Evolutionary conservation across 768 basidiomycete species (phyloP), one percentile per base, ranked within the genome.

Genomic region (Exsudoporus frostii): DNA sequence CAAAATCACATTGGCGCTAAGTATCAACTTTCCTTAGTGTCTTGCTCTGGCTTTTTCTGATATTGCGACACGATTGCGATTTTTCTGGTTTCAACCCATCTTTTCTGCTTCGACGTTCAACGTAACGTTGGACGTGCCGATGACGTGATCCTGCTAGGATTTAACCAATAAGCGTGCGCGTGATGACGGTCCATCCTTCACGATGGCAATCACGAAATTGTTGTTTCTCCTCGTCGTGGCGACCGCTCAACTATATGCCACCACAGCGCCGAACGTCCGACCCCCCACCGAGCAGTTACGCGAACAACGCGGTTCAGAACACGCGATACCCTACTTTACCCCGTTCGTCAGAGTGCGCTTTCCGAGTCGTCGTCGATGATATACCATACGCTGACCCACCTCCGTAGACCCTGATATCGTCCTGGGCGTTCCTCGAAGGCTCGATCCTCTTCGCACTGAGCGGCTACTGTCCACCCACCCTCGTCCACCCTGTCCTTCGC

Each of bases 201-300:
- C 24, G 40, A 11, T 47, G 46, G n/a, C 47, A 11, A 34, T 55
- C 33, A 11, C 17, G 3, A 66, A 55, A 17, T 7, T 55, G 7
- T 11, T 65, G 0, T 43, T 63, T 5, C 19, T 58, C 33, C 13
- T 55, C 32, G 15, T 51, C 30, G 32, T 17, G 9, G 15, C 19
- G 2, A 7, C 32, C 14, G 29, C 50, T 9, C 52, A 51, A 7
- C 27, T 39, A 0, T 46, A 50, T 37, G 46, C 39, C 4, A 5
- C 11, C 4, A 65, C 65, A 0, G 14, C 65, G 1, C 64, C 64
- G 29, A 56, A 64, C n/a, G 40, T 11, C 7, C 50, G 50, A 13
- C 64, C 61, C 15, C 43, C 56, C 19, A 10, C 43, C 8, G 38
- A 47, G 7, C 43, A 64, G 9, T 45, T 60, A 1, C 59, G 53